Evolutionary conservation across 371 early-diverging fungal genomes (phyloP).

Genomic region (Mortierella sp.): DNA sequence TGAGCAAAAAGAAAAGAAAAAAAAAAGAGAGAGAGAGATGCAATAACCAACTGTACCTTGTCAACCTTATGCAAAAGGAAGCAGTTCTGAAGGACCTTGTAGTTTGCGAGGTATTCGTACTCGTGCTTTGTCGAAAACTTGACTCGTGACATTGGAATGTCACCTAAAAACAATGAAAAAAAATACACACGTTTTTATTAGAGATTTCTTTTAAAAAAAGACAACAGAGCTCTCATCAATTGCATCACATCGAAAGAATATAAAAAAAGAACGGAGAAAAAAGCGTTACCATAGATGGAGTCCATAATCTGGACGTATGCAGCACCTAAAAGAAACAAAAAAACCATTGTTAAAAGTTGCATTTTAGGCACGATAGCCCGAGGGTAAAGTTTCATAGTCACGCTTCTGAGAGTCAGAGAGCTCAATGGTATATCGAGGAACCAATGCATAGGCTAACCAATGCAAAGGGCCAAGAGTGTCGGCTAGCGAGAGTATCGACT

Average conservation of each 20-base stretch:
- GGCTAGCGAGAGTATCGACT: not conserved
- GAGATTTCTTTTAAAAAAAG: not conserved
- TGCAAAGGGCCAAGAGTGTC: not conserved
- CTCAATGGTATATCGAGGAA: not conserved
- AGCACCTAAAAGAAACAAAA: conserved; percentile 62
- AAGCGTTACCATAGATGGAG: conserved; percentile 74
- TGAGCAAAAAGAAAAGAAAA: not conserved
- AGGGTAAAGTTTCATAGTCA: conserved; percentile 4
- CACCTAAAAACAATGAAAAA: conserved; percentile 49
- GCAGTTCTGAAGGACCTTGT: conserved; percentile 80
- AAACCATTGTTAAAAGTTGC: not conserved
- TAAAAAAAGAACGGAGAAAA: not conserved
- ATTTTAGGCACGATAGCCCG: not conserved
- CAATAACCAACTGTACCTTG: conserved; percentile 51
- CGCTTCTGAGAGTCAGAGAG: not conserved
- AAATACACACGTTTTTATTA: not conserved
- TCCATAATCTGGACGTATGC: conserved; percentile 88
- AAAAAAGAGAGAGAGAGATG: not conserved
- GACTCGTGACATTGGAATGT: conserved; percentile 78
- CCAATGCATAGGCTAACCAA: not conserved
- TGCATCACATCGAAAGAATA: not conserved
- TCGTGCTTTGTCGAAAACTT: conserved; percentile 86
- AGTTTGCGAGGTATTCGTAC: conserved; percentile 87
- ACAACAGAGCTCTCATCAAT: no score
- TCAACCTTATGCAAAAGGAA: conserved; percentile 77